Evolutionary conservation across 805 yeast genomes (phyloP).

Genomic region (Candida saitoana): DNA sequence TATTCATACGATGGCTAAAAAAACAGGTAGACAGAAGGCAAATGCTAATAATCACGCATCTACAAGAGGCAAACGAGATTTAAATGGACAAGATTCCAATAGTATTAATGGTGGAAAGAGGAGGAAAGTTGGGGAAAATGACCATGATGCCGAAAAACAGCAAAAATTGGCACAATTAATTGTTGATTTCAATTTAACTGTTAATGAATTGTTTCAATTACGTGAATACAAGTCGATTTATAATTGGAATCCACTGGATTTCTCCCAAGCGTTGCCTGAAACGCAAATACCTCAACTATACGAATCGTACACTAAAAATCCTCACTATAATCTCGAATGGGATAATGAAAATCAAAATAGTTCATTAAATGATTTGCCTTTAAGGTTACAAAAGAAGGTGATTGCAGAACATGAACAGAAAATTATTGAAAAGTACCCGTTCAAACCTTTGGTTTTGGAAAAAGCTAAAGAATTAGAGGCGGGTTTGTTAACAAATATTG

Average conservation of each 20-base stretch:
- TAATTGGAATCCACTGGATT: slow-evolving; percentile 56
- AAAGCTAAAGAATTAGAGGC: slow-evolving; percentile 19
- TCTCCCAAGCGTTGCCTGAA: slow-evolving; percentile 16
- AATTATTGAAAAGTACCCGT: slow-evolving; percentile 33
- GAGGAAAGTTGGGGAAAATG: slow-evolving; percentile 15
- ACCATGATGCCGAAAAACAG: slow-evolving; percentile 9
- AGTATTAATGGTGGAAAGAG: slow-evolving; percentile 11
- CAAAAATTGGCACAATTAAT: slow-evolving; percentile 38
- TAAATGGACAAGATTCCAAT: neutral
- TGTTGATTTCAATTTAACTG: slow-evolving; percentile 43
- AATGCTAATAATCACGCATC: slow-evolving; percentile 5
- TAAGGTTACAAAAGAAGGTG: slow-evolving; percentile 37
- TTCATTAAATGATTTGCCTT: slow-evolving; percentile 30
- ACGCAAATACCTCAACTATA: slow-evolving; percentile 30
- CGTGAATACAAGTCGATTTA: slow-evolving; percentile 57
- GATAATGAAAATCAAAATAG: slow-evolving; percentile 20
- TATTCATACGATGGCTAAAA: slow-evolving; percentile 4
- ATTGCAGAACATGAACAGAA: slow-evolving; percentile 30
- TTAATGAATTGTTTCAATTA: slow-evolving; percentile 63
- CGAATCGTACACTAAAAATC: slow-evolving; percentile 26
- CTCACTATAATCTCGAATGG: slow-evolving; percentile 30
- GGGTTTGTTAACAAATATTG: slow-evolving; percentile 8
- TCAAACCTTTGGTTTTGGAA: slow-evolving; percentile 26
- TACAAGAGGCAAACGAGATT: slow-evolving; percentile 7
- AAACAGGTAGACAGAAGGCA: slow-evolving; percentile 4